Percentiles rank a stretch among this genome's conserved stretches.
These are phyloP conservation scores for Leccinum pseudoinsigne DNA, from an alignment of 1,284 basidiomycete species.

Conservation along the genomic window DNA sequence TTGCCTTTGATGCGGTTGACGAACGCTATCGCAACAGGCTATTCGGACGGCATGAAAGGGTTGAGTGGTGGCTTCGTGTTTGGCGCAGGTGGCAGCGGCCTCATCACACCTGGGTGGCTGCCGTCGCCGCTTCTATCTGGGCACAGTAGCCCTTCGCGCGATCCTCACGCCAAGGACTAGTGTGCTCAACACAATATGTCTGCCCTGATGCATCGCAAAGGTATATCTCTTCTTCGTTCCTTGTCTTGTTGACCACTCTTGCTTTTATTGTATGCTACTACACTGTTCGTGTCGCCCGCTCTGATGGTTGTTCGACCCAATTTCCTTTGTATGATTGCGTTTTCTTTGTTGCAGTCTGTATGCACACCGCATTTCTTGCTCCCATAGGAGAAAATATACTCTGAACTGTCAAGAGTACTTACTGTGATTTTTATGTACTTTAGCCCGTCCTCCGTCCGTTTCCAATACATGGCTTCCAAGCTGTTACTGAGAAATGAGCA, in stretches of 20 bases:
- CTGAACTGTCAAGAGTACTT: slow-evolving; percentile 3
- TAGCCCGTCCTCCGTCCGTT: not conserved
- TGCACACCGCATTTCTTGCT: slow-evolving; percentile 16
- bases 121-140: slow-evolving; percentile 34
- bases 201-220: slow-evolving; percentile 31
- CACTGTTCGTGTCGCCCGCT: slow-evolving; percentile 2
- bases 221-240: not conserved
- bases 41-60: slow-evolving; percentile 73
- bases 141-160: slow-evolving; percentile 30
- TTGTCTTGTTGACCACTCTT: slow-evolving; percentile 6
- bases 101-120: slow-evolving; percentile 38
- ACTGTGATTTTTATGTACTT: not conserved
- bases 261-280: slow-evolving; percentile 6
- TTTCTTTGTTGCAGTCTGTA: slow-evolving; percentile 9
- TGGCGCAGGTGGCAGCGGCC: slow-evolving; percentile 71
- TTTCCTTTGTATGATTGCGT: slow-evolving; percentile 18
- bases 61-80: slow-evolving; percentile 81
- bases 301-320: slow-evolving; percentile 8
- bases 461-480: not conserved
- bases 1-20: slow-evolving; percentile 13
- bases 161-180: slow-evolving; percentile 25
- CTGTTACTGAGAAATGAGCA: not conserved
- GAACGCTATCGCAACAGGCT: slow-evolving; percentile 47
- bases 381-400: slow-evolving; percentile 14
- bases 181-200: slow-evolving; percentile 30